phyloP scores from a whole-genome alignment of 768 basidiomycete species.

The Rhodotorula kratochvilovae region DNA sequence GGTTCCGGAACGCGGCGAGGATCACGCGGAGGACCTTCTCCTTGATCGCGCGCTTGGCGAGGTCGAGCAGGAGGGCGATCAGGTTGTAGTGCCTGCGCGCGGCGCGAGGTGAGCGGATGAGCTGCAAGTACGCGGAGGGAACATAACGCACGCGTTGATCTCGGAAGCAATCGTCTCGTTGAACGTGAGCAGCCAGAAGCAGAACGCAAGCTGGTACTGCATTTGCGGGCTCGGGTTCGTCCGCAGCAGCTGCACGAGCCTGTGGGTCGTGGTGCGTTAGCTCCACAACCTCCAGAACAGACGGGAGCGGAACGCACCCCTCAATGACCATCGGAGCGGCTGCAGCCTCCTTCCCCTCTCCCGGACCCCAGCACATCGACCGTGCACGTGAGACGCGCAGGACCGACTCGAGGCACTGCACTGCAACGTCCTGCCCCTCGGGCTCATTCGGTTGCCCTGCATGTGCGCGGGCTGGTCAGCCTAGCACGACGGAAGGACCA shows the following conservation, averaged over 20 bases:
- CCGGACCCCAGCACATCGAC: conserved; percentile 69
- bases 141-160: conserved; percentile 68
- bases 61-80: conserved; percentile 72
- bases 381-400: conserved; percentile 76
- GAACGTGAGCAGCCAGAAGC: conserved; percentile 90
- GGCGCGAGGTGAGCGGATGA: background rate
- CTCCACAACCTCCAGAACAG: no score
- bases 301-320: conserved; percentile 41
- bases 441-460: conserved; percentile 54
- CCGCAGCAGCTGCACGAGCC: conserved; percentile 76
- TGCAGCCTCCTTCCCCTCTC: conserved; percentile 66
- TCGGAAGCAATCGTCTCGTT: conserved; percentile 77
- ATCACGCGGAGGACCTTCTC: conserved; percentile 95
- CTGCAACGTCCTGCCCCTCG: conserved; percentile 68
- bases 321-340: conserved; percentile 48
- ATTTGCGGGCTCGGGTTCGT: conserved; percentile 77
- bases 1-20: conserved; percentile 87
- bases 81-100: conserved; percentile 73
- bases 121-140: background rate
- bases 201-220: conserved; percentile 88
- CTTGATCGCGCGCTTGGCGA: conserved; percentile 85
- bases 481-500: no score
- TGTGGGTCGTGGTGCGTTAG: conserved; percentile 44
- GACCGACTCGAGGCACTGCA: conserved; percentile 82
- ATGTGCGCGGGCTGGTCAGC: background rate